Percentiles rank a stretch among this genome's conserved stretches.
Conservation (phyloP, 257 asterid genomes). For the Echium plantagineum region DNA sequence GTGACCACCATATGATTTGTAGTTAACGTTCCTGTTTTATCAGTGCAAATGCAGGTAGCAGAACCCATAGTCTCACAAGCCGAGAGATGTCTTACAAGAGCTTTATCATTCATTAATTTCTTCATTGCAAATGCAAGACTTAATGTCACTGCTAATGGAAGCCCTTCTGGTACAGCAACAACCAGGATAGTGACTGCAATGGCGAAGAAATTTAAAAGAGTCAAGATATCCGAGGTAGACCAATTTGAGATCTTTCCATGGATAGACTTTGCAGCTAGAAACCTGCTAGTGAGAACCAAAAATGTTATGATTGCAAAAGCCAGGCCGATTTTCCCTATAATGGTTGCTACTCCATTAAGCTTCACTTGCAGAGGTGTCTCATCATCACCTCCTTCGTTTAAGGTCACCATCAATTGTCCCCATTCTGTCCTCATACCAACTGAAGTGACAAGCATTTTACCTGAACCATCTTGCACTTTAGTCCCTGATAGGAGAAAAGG, state of each 20-base stretch:
- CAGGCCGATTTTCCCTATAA: slow-evolving; percentile 67
- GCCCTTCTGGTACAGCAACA: slow-evolving; percentile 85
- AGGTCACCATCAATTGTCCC: slow-evolving; percentile 65
- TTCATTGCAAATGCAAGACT: slow-evolving; percentile 87
- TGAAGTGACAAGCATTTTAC: slow-evolving; percentile 56
- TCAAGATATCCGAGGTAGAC: slow-evolving; percentile 35
- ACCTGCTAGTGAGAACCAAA: slow-evolving; percentile 41
- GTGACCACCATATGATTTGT: slow-evolving; percentile 72
- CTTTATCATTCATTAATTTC: slow-evolving; percentile 59
- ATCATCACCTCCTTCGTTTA: slow-evolving; percentile 57
- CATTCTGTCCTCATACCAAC: slow-evolving; percentile 87
- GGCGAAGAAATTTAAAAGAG: slow-evolving; percentile 52
- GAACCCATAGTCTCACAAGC: slow-evolving; percentile 93
- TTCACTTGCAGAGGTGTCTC: slow-evolving; percentile 83
- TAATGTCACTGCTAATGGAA: slow-evolving; percentile 70
- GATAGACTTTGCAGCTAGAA: slow-evolving; percentile 30
- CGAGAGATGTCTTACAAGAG: slow-evolving; percentile 57
- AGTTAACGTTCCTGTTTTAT: slow-evolving; percentile 75
- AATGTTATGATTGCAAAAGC: slow-evolving; percentile 57
- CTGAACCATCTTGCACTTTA: slow-evolving; percentile 74
- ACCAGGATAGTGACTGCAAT: slow-evolving; percentile 71
- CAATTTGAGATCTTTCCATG: slow-evolving; percentile 29
- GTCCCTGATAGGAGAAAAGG: slow-evolving; percentile 72
- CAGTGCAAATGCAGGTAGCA: slow-evolving; percentile 65
- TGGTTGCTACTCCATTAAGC: slow-evolving; percentile 69